Percentiles rank a stretch among this genome's conserved stretches.
phyloP scores from a whole-genome alignment of 495 filamentous ascomycete genomes.

The Aspergillus sclerotiicarbonarius region DNA sequence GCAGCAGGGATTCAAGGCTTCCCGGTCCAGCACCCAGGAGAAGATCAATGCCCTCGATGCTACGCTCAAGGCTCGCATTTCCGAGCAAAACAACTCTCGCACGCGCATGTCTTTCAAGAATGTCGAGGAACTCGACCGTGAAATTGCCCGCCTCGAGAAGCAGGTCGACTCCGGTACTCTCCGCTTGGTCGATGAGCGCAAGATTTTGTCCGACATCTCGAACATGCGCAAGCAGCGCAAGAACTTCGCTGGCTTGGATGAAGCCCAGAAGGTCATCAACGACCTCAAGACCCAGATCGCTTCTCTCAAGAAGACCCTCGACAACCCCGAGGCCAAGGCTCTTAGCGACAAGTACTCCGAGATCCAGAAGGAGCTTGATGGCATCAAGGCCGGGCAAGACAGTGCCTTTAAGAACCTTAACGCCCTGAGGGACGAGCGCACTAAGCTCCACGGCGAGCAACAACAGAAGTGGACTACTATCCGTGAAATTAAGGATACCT shows the following conservation, averaged over 20 bases:
- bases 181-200: conserved; percentile 96
- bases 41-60: conserved; percentile 84
- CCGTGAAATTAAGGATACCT: conserved; percentile 81
- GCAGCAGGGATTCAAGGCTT: conserved; percentile 80
- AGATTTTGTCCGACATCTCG: conserved; percentile 78
- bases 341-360: conserved; percentile 79
- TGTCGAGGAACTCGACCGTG: conserved; percentile 79
- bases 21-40: conserved; percentile 70
- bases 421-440: conserved; percentile 82
- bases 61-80: conserved; percentile 73
- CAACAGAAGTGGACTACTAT: conserved; percentile 77
- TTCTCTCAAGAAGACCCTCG: conserved; percentile 77
- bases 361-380: conserved; percentile 80
- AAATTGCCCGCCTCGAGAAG: conserved; percentile 76
- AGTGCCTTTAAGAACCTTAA: conserved; percentile 81
- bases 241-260: conserved; percentile 79
- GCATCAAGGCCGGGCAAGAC: conserved; percentile 87
- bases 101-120: conserved; percentile 77
- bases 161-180: conserved; percentile 82
- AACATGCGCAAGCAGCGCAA: conserved; percentile 84
- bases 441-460: conserved; percentile 75
- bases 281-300: conserved; percentile 80
- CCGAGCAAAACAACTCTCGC: conserved; percentile 79
- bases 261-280: conserved; percentile 79
- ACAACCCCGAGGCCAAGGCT: conserved; percentile 89